Percentiles rank a stretch among this genome's conserved stretches.
Conservation (phyloP, 2,329 filamentous ascomycete genomes). For the Tolypocladium ophioglossoides region DNA sequence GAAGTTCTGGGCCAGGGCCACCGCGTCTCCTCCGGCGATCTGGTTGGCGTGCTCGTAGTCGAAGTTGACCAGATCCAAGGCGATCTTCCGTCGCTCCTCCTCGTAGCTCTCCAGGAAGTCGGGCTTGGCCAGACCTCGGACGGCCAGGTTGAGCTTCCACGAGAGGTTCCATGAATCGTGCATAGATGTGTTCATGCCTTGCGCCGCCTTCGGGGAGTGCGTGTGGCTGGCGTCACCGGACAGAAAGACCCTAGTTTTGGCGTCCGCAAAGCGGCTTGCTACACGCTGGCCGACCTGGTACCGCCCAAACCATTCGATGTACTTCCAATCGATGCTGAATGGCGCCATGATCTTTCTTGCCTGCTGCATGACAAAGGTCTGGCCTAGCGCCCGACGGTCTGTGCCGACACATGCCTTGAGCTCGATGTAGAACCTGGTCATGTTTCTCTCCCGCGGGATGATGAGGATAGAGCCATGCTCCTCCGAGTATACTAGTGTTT, state of each 20-base stretch:
- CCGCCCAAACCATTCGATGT: slow-evolving; percentile 60
- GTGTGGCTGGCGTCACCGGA: slow-evolving; percentile 63
- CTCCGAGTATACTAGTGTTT: slow-evolving; percentile 58
- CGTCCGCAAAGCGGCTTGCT: slow-evolving; percentile 57
- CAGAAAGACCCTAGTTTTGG: slow-evolving; percentile 52
- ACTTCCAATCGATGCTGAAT: slow-evolving; percentile 46
- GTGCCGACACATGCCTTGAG: slow-evolving; percentile 35
- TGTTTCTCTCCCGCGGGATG: slow-evolving; percentile 61
- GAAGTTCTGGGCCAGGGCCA: slow-evolving; percentile 57
- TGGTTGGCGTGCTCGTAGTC: slow-evolving; percentile 48
- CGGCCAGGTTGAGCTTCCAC: slow-evolving; percentile 41
- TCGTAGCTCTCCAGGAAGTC: slow-evolving; percentile 51
- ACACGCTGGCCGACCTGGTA: slow-evolving; percentile 64
- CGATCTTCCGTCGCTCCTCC: slow-evolving; percentile 50
- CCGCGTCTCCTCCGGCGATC: slow-evolving; percentile 50
- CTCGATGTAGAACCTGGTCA: slow-evolving; percentile 56
- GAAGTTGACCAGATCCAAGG: slow-evolving; percentile 47
- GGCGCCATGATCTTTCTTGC: slow-evolving; percentile 51
- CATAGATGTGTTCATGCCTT: slow-evolving; percentile 55
- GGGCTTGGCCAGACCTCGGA: slow-evolving; percentile 43
- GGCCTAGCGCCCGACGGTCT: slow-evolving; percentile 31
- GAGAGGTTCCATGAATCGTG: slow-evolving; percentile 51
- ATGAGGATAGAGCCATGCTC: slow-evolving; percentile 60
- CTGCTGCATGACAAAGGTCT: slow-evolving; percentile 61
- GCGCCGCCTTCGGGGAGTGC: slow-evolving; percentile 61